Conservation (phyloP, 2,329 filamentous ascomycete species). For the Ophiosphaerella narmari region DNA sequence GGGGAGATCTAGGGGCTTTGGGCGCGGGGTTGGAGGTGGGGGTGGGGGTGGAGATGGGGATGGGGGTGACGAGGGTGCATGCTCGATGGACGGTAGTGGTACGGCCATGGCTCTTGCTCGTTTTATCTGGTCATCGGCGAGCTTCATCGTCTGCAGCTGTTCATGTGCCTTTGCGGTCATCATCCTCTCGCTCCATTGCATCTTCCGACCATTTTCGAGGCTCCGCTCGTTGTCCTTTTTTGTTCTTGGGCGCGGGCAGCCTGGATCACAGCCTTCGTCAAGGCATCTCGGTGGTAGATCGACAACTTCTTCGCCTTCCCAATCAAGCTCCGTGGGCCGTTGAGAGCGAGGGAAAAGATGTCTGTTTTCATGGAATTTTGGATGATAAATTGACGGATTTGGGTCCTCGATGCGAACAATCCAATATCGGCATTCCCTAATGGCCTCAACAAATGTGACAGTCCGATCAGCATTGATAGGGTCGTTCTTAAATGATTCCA, state of each 20-base stretch:
- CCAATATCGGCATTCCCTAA: background rate
- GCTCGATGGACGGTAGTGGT: no score
- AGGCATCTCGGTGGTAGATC: background rate
- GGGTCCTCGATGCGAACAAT: background rate
- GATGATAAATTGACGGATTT: background rate
- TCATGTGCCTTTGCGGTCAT: background rate
- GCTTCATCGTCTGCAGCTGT: background rate
- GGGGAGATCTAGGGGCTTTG: no score
- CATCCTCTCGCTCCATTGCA: background rate
- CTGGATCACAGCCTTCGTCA: background rate
- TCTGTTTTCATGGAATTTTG: background rate
- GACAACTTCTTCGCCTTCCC: background rate
- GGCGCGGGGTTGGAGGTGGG: no score
- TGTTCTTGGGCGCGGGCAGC: background rate
- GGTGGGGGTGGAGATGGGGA: no score
- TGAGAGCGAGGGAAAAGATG: background rate
- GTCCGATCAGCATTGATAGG: slow-evolving; percentile 1
- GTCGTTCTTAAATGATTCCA: slow-evolving; percentile 6
- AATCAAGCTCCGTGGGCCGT: background rate
- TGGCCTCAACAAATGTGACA: background rate
- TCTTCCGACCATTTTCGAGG: background rate
- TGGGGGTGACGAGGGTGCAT: no score
- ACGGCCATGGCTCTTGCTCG: no score
- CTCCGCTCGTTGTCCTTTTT: background rate
- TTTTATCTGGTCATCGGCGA: no score